A percentile compares a stretch with the other conserved stretches of the same genome.
Conservation (phyloP, 495 filamentous ascomycete genomes). For the Penicillium bialowiezense region DNA sequence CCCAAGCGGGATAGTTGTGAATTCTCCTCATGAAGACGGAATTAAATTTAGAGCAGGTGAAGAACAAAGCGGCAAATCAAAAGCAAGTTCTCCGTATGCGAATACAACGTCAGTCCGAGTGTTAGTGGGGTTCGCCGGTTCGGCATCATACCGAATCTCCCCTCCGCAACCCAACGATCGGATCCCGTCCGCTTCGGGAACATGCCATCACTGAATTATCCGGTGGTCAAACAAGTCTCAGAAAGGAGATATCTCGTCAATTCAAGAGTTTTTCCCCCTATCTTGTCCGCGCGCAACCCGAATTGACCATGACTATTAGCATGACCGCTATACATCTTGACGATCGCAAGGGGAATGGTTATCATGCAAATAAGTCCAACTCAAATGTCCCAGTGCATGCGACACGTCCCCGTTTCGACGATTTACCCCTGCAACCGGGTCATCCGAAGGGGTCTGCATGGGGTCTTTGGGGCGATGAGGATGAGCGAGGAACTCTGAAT, state of each 20-base stretch:
- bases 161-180: neutral
- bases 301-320: neutral
- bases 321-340: neutral
- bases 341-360: neutral
- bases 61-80: too few species aligned
- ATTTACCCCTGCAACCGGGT: slow-evolving; percentile 36
- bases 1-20: too few species aligned
- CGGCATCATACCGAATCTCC: neutral
- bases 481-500: slow-evolving; percentile 48
- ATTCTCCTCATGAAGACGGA: too few species aligned
- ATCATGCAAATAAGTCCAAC: neutral
- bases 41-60: too few species aligned
- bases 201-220: neutral
- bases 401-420: slow-evolving; percentile 28
- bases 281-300: neutral
- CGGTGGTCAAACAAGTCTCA: too few species aligned
- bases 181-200: neutral
- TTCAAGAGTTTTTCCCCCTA: too few species aligned
- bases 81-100: too few species aligned
- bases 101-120: too few species aligned
- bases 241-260: too few species aligned
- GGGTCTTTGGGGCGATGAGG: slow-evolving; percentile 47
- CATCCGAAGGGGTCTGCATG: slow-evolving; percentile 46
- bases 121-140: too few species aligned
- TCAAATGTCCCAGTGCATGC: neutral